phyloP scores from a whole-genome alignment of 805 yeast genomes.

The Spathaspora sp. region DNA sequence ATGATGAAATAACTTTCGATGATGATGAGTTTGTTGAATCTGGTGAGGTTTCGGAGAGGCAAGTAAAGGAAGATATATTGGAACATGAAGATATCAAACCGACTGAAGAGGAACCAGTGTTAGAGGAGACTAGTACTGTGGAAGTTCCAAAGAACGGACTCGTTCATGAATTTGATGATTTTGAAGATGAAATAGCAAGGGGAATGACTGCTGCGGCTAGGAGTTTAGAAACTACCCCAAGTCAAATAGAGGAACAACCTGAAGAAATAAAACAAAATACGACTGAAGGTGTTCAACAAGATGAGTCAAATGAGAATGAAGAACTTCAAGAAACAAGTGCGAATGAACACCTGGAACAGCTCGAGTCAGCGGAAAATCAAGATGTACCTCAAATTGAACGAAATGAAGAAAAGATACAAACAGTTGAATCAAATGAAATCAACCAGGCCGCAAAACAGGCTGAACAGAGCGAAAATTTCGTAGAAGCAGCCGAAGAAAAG shows the following conservation, averaged over 20 bases:
- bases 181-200: not conserved
- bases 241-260: conserved; percentile 10
- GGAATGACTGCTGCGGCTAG: not conserved
- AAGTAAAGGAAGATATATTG: not conserved
- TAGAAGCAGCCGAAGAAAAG: not conserved
- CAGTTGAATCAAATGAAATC: not conserved
- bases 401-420: not conserved
- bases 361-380: too few relatives aligned
- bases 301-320: too few relatives aligned
- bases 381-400: too few relatives aligned
- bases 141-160: not conserved
- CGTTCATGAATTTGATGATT: not conserved
- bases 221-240: not conserved
- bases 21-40: not conserved
- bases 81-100: not conserved
- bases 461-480: not conserved
- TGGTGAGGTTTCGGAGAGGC: not conserved
- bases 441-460: not conserved
- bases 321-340: too few relatives aligned
- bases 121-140: not conserved
- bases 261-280: not conserved
- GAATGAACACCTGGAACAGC: too few relatives aligned
- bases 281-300: not conserved
- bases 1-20: not conserved
- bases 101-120: not conserved